phyloP scores from a whole-genome alignment of 2,329 filamentous ascomycete genomes.

The Sporothrix inflata region DNA sequence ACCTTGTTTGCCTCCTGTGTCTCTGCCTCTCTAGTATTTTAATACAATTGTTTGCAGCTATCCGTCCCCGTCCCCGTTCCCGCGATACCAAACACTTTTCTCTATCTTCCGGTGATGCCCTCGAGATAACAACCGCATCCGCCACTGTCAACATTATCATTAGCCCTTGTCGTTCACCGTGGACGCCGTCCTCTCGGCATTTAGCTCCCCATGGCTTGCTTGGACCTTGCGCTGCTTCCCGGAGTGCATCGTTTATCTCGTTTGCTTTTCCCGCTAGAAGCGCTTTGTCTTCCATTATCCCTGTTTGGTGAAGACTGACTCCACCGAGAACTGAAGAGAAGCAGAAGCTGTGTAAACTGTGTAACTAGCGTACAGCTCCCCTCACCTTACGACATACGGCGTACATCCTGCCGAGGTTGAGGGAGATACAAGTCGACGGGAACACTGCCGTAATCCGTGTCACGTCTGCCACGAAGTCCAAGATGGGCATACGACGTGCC shows the following conservation, averaged over 20 bases:
- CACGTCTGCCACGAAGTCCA: background rate
- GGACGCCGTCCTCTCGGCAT: background rate
- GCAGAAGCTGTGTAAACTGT: background rate
- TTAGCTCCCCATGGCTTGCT: slow-evolving; percentile 3
- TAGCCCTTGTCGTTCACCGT: background rate
- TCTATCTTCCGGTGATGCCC: too few relatives aligned
- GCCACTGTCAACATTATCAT: too few relatives aligned
- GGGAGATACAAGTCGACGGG: background rate
- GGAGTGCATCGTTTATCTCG: background rate
- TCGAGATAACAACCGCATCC: background rate
- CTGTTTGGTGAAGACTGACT: background rate
- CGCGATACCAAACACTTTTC: background rate
- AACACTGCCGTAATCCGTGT: slow-evolving; percentile 9
- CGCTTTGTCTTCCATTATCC: background rate
- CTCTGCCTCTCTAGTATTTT: background rate
- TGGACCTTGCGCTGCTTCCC: background rate
- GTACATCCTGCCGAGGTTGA: background rate
- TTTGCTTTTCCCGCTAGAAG: background rate
- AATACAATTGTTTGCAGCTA: background rate
- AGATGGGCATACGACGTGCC: background rate
- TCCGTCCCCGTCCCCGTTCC: background rate
- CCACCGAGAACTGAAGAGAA: background rate
- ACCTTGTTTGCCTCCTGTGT: too few relatives aligned
- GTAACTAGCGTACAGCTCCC: background rate
- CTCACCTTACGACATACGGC: background rate